phyloP scores from a whole-genome alignment of 371 early-diverging fungal species.

The Coemansia sp. region DNA sequence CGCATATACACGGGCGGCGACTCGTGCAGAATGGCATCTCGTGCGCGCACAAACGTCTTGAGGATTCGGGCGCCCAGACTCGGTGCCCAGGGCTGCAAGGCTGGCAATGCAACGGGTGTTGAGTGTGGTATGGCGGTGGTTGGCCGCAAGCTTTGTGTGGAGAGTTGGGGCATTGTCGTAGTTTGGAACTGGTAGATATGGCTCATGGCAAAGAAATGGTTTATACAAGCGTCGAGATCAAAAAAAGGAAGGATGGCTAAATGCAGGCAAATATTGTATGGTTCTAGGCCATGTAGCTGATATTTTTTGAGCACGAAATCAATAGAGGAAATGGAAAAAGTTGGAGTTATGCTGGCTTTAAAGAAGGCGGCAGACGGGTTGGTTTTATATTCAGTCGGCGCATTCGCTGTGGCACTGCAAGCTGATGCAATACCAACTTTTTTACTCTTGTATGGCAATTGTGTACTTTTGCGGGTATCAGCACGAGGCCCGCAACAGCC shows the following conservation, averaged over 20 bases:
- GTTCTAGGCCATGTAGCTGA: not conserved
- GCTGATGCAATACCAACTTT: not conserved
- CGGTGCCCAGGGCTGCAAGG: not conserved
- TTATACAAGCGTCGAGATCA: not conserved
- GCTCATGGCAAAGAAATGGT: not conserved
- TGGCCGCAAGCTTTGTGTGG: not conserved
- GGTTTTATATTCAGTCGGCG: not conserved
- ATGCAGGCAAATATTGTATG: not conserved
- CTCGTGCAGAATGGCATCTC: slow-evolving; percentile 10
- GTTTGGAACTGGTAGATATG: not conserved
- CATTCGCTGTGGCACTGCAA: not conserved
- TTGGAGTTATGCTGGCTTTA: not conserved
- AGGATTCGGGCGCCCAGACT: slow-evolving; percentile 21
- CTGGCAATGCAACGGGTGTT: not conserved
- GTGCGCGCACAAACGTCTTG: slow-evolving; percentile 29
- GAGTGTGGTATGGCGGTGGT: not conserved
- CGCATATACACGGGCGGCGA: slow-evolving; percentile 31
- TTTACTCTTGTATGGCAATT: not conserved
- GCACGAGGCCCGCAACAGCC: not conserved
- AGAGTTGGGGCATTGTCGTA: not conserved
- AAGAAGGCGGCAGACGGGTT: not conserved
- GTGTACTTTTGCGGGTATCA: not conserved
- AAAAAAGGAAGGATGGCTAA: not conserved
- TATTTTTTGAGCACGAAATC: not conserved
- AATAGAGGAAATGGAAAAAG: not conserved